These are phyloP conservation scores for Sporisorium reilianum DNA, from an alignment of 1,284 basidiomycete genomes.

Conservation along the genomic window DNA sequence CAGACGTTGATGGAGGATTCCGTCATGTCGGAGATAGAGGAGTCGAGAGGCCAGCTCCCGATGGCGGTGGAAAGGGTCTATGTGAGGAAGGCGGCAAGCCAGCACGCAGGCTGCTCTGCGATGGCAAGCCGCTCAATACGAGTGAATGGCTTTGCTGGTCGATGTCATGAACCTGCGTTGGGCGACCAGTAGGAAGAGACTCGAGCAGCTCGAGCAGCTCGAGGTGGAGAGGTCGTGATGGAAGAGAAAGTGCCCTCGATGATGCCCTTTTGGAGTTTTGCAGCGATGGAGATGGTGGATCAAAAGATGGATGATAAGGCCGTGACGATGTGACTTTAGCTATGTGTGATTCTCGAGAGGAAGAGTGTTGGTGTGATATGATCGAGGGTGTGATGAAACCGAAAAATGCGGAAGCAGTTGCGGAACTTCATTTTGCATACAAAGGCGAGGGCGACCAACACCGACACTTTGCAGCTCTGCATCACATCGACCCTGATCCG, in stretches of 20 bases:
- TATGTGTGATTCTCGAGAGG: neutral
- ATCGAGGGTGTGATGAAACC: slow-evolving; percentile 5
- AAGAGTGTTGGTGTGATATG: slow-evolving; percentile 5
- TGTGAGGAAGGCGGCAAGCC: neutral
- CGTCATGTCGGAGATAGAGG: slow-evolving; percentile 18
- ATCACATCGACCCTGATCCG: neutral
- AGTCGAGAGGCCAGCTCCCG: slow-evolving; percentile 27
- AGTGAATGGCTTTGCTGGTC: neutral
- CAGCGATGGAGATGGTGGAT: neutral
- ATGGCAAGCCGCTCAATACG: slow-evolving; percentile 5
- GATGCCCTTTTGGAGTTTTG: neutral
- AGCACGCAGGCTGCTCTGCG: neutral
- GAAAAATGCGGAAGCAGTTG: slow-evolving; percentile 17
- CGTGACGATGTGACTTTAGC: neutral
- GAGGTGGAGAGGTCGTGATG: neutral
- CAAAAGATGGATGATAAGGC: neutral
- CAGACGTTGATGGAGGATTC: slow-evolving; percentile 53
- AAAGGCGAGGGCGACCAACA: neutral
- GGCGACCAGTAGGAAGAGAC: neutral
- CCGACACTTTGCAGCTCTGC: neutral
- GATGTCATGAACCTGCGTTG: slow-evolving; percentile 2
- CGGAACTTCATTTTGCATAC: slow-evolving; percentile 6
- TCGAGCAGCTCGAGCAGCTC: neutral
- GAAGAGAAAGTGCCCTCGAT: neutral
- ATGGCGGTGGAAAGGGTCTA: neutral